Conservation (phyloP, 176 grass and related monocot species). For the Aegilops umbellulata region DNA sequence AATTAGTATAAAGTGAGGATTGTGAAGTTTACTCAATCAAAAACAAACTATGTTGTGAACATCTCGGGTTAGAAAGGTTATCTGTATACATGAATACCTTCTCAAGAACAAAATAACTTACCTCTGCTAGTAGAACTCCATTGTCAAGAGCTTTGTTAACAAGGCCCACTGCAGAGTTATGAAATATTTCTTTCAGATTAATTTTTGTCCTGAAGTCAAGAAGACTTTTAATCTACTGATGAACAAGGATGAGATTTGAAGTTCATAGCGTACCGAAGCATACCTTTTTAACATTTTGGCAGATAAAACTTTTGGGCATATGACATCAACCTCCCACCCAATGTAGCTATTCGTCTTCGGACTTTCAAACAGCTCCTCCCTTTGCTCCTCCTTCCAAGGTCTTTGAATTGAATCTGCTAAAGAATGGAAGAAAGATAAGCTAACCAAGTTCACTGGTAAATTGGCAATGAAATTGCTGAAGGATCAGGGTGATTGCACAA, state of each 20-base stretch:
- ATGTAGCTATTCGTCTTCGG: conserved; percentile 65
- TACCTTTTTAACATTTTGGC: conserved; percentile 69
- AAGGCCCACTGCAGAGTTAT: conserved; percentile 80
- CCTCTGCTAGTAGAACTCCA: conserved; percentile 77
- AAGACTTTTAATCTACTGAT: background rate
- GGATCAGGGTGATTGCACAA: background rate
- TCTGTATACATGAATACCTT: background rate
- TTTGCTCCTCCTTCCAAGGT: conserved; percentile 84
- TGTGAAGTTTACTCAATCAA: no score
- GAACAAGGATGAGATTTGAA: background rate
- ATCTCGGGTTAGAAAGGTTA: no score
- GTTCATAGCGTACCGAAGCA: background rate
- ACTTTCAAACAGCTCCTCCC: conserved; percentile 77
- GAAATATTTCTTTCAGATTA: conserved; percentile 92
- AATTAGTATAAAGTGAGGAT: no score
- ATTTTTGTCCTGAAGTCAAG: conserved; percentile 60
- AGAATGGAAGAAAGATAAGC: background rate
- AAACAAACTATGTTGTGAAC: background rate
- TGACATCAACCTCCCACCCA: conserved; percentile 90
- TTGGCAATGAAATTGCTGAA: background rate
- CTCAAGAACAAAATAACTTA: conserved; percentile 34
- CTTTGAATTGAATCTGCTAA: conserved; percentile 82
- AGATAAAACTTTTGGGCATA: conserved; percentile 81
- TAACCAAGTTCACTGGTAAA: background rate
- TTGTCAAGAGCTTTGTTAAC: conserved; percentile 60